These are phyloP conservation scores for Piloderma croceum DNA, from an alignment of 768 basidiomycete species.

Conservation along the genomic window DNA sequence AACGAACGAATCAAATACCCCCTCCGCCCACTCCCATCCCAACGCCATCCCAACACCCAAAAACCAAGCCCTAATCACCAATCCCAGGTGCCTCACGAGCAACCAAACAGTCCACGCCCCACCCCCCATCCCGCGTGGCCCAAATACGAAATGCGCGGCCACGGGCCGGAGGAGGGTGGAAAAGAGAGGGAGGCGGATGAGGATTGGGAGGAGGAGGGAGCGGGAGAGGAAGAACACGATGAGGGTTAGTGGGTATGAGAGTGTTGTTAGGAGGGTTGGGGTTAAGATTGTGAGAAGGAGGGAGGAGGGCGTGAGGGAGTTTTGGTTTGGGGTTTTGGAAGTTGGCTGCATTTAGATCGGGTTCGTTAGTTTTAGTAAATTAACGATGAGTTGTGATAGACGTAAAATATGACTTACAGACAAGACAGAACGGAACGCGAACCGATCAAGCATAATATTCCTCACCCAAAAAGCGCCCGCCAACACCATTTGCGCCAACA, in stretches of 20 bases:
- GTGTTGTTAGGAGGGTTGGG: conserved; percentile 34
- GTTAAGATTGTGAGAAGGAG: conserved; percentile 28
- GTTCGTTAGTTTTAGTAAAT: no score
- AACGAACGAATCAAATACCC: conserved; percentile 55
- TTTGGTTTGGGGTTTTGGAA: conserved; percentile 9
- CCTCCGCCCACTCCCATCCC: conserved; percentile 61
- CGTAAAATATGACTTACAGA: conserved; percentile 7
- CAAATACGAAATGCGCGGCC: conserved; percentile 49
- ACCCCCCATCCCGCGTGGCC: conserved; percentile 9
- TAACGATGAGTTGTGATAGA: conserved; percentile 11
- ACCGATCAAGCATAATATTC: conserved; percentile 59
- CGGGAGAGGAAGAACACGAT: conserved; percentile 43
- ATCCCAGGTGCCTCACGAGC: conserved; percentile 38
- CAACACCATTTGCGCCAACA: conserved; percentile 45
- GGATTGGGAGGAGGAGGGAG: conserved; percentile 42
- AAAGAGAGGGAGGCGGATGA: conserved; percentile 52
- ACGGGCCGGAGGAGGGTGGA: conserved; percentile 51
- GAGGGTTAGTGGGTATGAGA: conserved; percentile 30
- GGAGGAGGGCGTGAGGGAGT: conserved; percentile 5
- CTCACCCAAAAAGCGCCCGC: conserved; percentile 48
- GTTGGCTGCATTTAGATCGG: no score
- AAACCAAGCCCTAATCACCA: conserved; percentile 44
- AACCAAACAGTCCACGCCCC: conserved; percentile 51
- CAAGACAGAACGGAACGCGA: conserved; percentile 43
- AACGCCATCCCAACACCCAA: conserved; percentile 47